These are phyloP conservation scores for Syncephalis plumigaleata DNA, from an alignment of 371 early-diverging fungal species.

Conservation along the genomic window DNA sequence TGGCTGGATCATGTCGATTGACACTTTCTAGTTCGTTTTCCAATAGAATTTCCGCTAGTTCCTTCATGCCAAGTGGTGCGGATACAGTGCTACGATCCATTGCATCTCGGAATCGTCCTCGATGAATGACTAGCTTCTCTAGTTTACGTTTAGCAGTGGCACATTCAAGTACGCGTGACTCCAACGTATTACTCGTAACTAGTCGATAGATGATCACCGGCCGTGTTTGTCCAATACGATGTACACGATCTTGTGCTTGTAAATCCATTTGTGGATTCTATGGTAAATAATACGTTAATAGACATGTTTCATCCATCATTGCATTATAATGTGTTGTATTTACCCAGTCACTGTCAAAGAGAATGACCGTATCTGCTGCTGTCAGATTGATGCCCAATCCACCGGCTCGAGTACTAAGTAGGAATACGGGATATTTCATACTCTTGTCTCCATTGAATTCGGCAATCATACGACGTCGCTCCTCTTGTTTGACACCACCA, in stretches of 20 bases:
- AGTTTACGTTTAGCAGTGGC: conserved; percentile 88
- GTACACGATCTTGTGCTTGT: conserved; percentile 88
- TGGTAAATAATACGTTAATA: too few species aligned
- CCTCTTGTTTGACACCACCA: conserved; percentile 71
- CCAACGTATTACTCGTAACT: conserved; percentile 82
- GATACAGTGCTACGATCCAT: conserved; percentile 7
- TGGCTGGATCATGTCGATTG: background rate
- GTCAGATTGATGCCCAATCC: conserved; percentile 91
- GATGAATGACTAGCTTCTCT: conserved; percentile 76
- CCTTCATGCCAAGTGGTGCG: conserved; percentile 16
- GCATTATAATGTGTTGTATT: too few species aligned
- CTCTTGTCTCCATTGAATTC: conserved; percentile 71
- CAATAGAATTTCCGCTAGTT: conserved; percentile 55
- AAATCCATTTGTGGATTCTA: conserved; percentile 95
- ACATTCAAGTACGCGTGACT: conserved; percentile 92
- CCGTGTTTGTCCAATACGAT: conserved; percentile 92
- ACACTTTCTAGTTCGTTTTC: conserved; percentile 45
- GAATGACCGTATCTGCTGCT: conserved; percentile 89
- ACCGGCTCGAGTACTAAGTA: conserved; percentile 79
- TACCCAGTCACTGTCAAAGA: conserved; percentile 95
- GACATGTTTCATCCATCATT: too few species aligned
- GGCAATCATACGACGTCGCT: conserved; percentile 91
- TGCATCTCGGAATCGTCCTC: conserved; percentile 25
- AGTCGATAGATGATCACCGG: conserved; percentile 79
- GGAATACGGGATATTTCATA: conserved; percentile 63